Percentiles rank a stretch among this genome's conserved stretches.
These are phyloP conservation scores for Tricholoma terreum DNA, from an alignment of 768 basidiomycete genomes.

Conservation along the genomic window DNA sequence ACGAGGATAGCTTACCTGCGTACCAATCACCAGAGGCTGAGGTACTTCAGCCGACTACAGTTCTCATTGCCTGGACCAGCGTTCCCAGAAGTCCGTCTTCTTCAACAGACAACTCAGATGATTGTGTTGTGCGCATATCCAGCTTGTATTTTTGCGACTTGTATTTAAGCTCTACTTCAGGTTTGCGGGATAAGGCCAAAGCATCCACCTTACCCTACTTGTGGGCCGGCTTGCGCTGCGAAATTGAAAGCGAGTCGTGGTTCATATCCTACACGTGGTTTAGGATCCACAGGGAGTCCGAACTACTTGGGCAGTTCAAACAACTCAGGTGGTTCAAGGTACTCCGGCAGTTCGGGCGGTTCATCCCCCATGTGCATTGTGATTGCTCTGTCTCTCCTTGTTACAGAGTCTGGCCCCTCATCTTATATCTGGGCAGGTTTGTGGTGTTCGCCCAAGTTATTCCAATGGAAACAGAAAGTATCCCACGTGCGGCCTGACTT, in stretches of 20 bases:
- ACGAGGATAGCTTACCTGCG: neutral
- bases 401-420: neutral
- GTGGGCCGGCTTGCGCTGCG: neutral
- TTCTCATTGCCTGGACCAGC: neutral
- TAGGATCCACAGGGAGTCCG: neutral
- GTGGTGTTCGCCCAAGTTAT: slow-evolving; percentile 16
- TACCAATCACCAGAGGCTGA: neutral
- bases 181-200: neutral
- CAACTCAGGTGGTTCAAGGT: too few species aligned
- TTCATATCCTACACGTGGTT: neutral
- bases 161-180: neutral
- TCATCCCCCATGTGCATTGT: neutral
- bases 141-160: neutral
- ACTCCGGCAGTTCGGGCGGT: too few species aligned
- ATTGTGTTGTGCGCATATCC: neutral
- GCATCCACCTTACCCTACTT: neutral
- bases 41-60: neutral
- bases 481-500: slow-evolving; percentile 27
- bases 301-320: too few species aligned
- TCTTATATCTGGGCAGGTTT: slow-evolving; percentile 15
- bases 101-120: neutral
- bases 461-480: slow-evolving; percentile 17
- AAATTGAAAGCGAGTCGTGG: neutral
- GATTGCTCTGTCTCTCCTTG: neutral
- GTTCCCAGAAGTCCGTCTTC: neutral